Percentiles rank a stretch among this genome's conserved stretches.
Evolutionary conservation across 208 protist species (phyloP).

Genomic region (Ichthyophonus hoferi): DNA sequence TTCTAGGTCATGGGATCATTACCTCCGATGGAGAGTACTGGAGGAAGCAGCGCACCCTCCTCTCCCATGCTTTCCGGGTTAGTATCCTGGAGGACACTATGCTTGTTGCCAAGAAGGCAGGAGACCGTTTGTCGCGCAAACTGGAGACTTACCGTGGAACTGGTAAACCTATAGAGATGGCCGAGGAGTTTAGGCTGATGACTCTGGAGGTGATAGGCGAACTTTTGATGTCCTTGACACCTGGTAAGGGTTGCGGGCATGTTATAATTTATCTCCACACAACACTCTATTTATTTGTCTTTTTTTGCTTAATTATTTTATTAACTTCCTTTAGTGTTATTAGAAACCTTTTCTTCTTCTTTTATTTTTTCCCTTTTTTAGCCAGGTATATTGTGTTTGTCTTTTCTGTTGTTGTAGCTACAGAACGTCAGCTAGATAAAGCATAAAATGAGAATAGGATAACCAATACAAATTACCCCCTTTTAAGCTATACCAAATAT

Average conservation of each 20-base stretch:
- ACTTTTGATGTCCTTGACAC: background rate
- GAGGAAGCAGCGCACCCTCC: constrained; percentile 26
- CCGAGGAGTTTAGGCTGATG: constrained; percentile 23
- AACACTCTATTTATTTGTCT: too few species aligned
- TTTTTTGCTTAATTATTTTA: too few species aligned
- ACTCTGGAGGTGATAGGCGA: constrained; percentile 37
- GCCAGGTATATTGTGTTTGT: too few species aligned
- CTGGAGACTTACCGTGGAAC: constrained; percentile 3
- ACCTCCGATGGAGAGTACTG: constrained; percentile 17
- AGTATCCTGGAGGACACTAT: constrained; percentile 35
- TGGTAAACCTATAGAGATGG: constrained; percentile 31
- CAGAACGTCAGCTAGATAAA: too few species aligned
- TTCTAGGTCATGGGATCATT: constrained; percentile 29
- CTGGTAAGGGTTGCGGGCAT: background rate
- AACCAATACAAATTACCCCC: too few species aligned
- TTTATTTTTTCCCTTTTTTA: too few species aligned
- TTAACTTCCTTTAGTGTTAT: too few species aligned
- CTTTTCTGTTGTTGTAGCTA: too few species aligned
- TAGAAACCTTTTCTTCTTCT: too few species aligned
- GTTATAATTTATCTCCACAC: too few species aligned
- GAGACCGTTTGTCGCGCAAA: constrained; percentile 16
- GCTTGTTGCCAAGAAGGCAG: constrained; percentile 18
- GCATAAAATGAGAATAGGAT: too few species aligned
- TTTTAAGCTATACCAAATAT: too few species aligned
- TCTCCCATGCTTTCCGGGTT: constrained; percentile 20